These are phyloP conservation scores for Penicillium sp. DNA, from an alignment of 2,329 filamentous ascomycete genomes.

Conservation along the genomic window DNA sequence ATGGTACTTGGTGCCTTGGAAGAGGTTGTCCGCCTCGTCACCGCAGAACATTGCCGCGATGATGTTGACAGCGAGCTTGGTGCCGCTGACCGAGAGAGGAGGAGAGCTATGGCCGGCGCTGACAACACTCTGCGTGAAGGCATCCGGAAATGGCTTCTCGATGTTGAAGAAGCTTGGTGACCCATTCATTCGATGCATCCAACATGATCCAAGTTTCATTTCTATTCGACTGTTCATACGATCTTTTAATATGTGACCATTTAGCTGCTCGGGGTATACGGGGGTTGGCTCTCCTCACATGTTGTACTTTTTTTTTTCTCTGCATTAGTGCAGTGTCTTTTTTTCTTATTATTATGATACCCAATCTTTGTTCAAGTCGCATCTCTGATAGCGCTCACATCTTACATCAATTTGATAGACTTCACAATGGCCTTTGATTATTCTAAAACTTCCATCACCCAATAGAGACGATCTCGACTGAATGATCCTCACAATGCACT, in stretches of 20 bases:
- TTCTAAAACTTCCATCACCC: background rate
- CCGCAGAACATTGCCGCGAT: constrained; percentile 46
- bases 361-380: constrained; percentile 12
- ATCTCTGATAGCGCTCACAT: background rate
- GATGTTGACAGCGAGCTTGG: constrained; percentile 34
- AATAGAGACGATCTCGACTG: constrained; percentile 25
- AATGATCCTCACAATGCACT: constrained; percentile 17
- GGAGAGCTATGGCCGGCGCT: constrained; percentile 30
- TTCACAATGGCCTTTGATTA: background rate
- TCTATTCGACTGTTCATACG: background rate
- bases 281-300: background rate
- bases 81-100: constrained; percentile 34
- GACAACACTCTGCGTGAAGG: constrained; percentile 57
- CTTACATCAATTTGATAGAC: background rate
- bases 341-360: constrained; percentile 21
- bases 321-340: constrained; percentile 1
- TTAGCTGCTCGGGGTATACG: background rate
- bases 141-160: constrained; percentile 55
- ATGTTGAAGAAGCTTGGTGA: constrained; percentile 47
- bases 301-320: background rate
- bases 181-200: constrained; percentile 1
- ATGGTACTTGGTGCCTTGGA: constrained; percentile 57
- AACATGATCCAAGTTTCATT: background rate
- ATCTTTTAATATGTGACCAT: background rate
- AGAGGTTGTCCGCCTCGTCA: constrained; percentile 56